Evolutionary conservation across 2,329 filamentous ascomycete species (phyloP), one percentile per base, ranked within the genome.

Genomic region (Fusarium setosum): DNA sequence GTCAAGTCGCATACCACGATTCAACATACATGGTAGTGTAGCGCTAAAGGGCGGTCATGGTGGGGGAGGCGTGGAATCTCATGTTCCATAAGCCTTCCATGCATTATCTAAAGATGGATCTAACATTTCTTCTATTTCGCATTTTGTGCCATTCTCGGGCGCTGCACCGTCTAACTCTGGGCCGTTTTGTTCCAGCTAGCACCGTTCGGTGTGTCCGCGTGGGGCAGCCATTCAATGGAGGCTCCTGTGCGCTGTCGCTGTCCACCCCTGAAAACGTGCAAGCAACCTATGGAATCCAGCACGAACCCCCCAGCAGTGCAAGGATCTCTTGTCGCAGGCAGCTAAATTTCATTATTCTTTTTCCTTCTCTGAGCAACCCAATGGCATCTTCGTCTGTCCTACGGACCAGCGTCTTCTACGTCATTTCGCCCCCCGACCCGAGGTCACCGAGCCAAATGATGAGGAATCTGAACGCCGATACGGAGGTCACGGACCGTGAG

Each of bases 171-270:
- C 23, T 18, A 26, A 34, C 64, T 51, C 49, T 67, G 8, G n/a
- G 38, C 41, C 29, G 18, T 52, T 17, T 34, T 21, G 26, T 41
- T 42, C 40, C 68, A 67, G 68, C 68, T 65, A 59, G 50, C 51
- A 65, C 59, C 29, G 58, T 67, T 72, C 69, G 69, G 69, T 65
- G 49, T 71, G 59, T 57, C 69, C 69, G 69, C 49, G 66, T 58
- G 61, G 47, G 52, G 57, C 34, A 21, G 24, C 47, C 47, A 29
- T 24, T 9, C 29, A 34, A 34, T 60, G 29, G 51, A 40, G 29
- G 35, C n/a, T 34, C 29, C 31, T 41, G 34, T 52, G 24, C 18
- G 26, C 20, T 55, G 10, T 12, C 23, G 24, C 20, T 4, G 10
- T 40, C 20, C 6, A 48, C n/a, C n/a, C n/a, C n/a, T n/a, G 32